Percentiles rank a stretch among this genome's conserved stretches.
Evolutionary conservation across 2,329 filamentous ascomycete genomes (phyloP).

Genomic region (Venturiaceae sp.): DNA sequence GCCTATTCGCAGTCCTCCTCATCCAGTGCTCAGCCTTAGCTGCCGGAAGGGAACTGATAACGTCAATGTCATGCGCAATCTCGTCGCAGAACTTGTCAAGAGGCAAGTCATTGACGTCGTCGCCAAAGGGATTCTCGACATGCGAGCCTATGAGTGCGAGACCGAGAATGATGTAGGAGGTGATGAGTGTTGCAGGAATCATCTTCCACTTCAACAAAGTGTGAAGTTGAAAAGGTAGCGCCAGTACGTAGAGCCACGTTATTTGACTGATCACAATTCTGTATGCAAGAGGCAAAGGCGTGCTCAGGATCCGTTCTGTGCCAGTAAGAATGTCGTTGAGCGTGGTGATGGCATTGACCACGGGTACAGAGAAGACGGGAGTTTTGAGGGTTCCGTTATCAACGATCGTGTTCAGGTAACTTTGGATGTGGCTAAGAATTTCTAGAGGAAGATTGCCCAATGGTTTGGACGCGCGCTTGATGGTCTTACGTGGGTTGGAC

Average conservation of each 20-base stretch:
- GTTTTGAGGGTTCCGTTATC: slow-evolving; percentile 44
- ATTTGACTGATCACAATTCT: slow-evolving; percentile 78
- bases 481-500: slow-evolving; percentile 66
- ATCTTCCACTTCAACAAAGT: slow-evolving; percentile 57
- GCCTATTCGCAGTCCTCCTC: slow-evolving; percentile 36
- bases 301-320: slow-evolving; percentile 70
- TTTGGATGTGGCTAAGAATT: slow-evolving; percentile 62
- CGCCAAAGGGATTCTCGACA: slow-evolving; percentile 77
- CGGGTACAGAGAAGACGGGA: slow-evolving; percentile 49
- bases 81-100: slow-evolving; percentile 69
- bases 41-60: slow-evolving; percentile 52
- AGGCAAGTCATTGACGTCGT: slow-evolving; percentile 73
- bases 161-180: slow-evolving; percentile 75
- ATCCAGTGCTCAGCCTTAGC: slow-evolving; percentile 45
- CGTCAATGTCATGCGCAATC: slow-evolving; percentile 63
- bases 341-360: slow-evolving; percentile 32
- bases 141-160: slow-evolving; percentile 68
- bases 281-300: slow-evolving; percentile 73
- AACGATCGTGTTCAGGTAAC: slow-evolving; percentile 55
- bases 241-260: slow-evolving; percentile 72
- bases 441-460: slow-evolving; percentile 78
- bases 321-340: slow-evolving; percentile 66
- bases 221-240: slow-evolving; percentile 74
- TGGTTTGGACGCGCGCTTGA: slow-evolving; percentile 64
- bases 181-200: slow-evolving; percentile 57